These are phyloP conservation scores for Leccinellum luteum DNA, from an alignment of 768 basidiomycete genomes.

Conservation along the genomic window DNA sequence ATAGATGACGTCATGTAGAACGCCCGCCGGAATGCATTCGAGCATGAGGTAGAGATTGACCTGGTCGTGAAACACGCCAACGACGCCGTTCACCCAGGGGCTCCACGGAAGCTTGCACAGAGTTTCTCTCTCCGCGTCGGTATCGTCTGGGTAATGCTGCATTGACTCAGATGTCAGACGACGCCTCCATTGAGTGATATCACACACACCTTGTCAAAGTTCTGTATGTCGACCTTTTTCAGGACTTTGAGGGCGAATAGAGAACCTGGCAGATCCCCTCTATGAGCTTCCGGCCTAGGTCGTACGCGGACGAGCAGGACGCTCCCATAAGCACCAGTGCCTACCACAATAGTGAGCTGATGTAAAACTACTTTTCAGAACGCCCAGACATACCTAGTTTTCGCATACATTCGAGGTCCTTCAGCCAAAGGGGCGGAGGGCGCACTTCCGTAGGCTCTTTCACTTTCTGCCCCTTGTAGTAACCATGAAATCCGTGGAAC, in stretches of 20 bases:
- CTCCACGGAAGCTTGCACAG: constrained; percentile 49
- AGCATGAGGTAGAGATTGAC: constrained; percentile 49
- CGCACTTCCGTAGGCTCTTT: constrained; percentile 35
- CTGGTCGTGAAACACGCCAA: constrained; percentile 45
- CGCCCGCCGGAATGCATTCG: constrained; percentile 48
- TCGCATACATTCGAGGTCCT: constrained; percentile 42
- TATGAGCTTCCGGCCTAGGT: constrained; percentile 26
- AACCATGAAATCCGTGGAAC: constrained; percentile 8
- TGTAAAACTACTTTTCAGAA: background rate
- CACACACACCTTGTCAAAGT: constrained; percentile 28
- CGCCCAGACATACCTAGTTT: constrained; percentile 34
- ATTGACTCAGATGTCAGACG: background rate
- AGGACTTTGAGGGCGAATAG: constrained; percentile 48
- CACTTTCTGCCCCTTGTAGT: constrained; percentile 12
- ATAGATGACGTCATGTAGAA: constrained; percentile 38
- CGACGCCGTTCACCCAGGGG: constrained; percentile 48
- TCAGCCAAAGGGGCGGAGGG: constrained; percentile 34
- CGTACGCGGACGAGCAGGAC: constrained; percentile 42
- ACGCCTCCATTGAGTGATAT: background rate
- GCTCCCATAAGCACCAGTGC: constrained; percentile 39
- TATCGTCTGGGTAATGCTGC: constrained; percentile 28
- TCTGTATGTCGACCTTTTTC: constrained; percentile 34
- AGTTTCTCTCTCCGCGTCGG: constrained; percentile 40
- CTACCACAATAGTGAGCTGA: constrained; percentile 24
- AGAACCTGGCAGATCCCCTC: constrained; percentile 35